Percentiles rank a stretch among this genome's conserved stretches.
Conservation (phyloP, 352 stramenopile genomes). For the Phytophthora litchii region DNA sequence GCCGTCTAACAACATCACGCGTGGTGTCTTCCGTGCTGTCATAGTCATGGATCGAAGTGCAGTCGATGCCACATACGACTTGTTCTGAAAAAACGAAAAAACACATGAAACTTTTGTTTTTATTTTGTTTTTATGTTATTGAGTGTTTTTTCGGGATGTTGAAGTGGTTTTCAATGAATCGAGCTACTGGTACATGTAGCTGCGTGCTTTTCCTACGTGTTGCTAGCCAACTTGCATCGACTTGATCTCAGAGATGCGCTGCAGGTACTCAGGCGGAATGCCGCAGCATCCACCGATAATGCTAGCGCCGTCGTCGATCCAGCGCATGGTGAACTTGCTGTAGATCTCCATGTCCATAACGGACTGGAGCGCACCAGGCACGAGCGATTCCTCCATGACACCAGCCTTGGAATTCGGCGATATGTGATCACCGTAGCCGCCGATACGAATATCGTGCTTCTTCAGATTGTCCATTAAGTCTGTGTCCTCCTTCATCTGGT, state of each 20-base stretch:
- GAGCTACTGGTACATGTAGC: not conserved
- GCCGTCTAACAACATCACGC: constrained; percentile 77
- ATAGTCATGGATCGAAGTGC: constrained; percentile 14
- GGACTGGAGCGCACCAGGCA: constrained; percentile 68
- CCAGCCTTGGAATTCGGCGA: constrained; percentile 68
- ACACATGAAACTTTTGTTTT: too few species aligned
- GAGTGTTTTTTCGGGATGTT: constrained; percentile 5
- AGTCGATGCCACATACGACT: constrained; percentile 5
- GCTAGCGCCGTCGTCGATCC: constrained; percentile 70
- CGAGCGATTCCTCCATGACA: constrained; percentile 71
- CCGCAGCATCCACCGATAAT: constrained; percentile 92
- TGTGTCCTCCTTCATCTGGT: constrained; percentile 45
- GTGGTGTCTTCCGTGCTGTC: not conserved
- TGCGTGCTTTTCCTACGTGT: not conserved
- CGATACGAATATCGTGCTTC: constrained; percentile 52
- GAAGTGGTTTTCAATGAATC: not conserved
- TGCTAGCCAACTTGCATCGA: constrained; percentile 9
- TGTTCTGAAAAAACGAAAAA: not conserved
- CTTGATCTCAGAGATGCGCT: constrained; percentile 37
- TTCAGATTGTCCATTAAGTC: constrained; percentile 36
- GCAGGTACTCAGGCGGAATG: constrained; percentile 85
- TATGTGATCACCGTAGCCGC: constrained; percentile 90
- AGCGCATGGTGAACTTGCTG: constrained; percentile 74
- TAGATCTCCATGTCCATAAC: constrained; percentile 80
- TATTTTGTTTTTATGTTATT: too few species aligned